Evolutionary conservation across 768 basidiomycete genomes (phyloP), one percentile per base, ranked within the genome.

Genomic region (Lactarius deliciosus): DNA sequence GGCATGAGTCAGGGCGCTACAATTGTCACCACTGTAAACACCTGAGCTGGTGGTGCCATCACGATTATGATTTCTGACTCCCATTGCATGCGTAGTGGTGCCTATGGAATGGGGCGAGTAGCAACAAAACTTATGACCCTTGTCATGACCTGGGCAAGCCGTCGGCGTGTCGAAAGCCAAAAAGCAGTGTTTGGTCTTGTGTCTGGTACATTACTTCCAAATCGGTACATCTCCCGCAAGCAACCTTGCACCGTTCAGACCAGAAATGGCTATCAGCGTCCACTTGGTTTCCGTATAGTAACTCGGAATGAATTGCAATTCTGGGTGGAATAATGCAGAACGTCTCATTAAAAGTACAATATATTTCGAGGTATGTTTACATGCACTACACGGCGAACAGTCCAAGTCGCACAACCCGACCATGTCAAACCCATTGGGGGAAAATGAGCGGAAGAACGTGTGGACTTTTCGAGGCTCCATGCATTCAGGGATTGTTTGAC

Each of bases 1-100:
- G 10, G 11, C 10, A 9, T 59, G 57, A 64, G 57, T 68, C 53
- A 45, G 62, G 32, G 55, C 25, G 34, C 18, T 15, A 22, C 56
- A 36, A 16, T 32, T 50, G 47, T 58, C 56, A 66, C 43, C 43
- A 38, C 36, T 3, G 16, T 41, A 18, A 43, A 43, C 43, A 43
- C 43, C 43, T 2, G 43, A 5, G 43, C 20, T 41, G 43, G 20
- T 10, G 18, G 20, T 15, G 50, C 25, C 22, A 53, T 53, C 11
- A 13, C 50, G n/a, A 25, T 4, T 53, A 20, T n/a, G n/a, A 60
- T 36, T 36, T 45, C 32, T 45, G 60, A 61, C 43, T 58, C 56
- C n/a, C 60, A 30, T n/a, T 38, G 61, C 2, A 36, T 11, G 56
- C 30, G 15, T n/a, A 5, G 55, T 34, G n/a, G 55, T 18, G 55